Percentiles rank a stretch among this genome's conserved stretches.
Conservation (phyloP, 129 eudicot genomes). For the Silybum marianum region DNA sequence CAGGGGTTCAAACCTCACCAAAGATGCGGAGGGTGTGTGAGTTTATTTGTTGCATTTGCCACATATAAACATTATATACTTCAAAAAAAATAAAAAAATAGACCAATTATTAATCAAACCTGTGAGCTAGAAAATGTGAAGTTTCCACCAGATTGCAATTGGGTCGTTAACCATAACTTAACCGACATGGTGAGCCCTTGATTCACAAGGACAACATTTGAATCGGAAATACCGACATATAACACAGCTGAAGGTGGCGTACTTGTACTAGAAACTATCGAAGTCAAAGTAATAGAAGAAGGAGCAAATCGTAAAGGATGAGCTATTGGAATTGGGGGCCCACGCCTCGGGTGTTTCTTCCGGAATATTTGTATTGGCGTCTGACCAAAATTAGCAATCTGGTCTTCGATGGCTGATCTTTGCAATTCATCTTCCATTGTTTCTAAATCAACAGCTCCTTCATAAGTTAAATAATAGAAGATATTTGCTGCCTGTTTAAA, state of each 20-base stretch:
- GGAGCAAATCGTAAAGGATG: slow-evolving; percentile 96
- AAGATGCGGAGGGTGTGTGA: too few species aligned
- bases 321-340: slow-evolving; percentile 99
- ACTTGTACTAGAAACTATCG: slow-evolving; percentile 61
- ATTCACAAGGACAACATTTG: slow-evolving; percentile 66
- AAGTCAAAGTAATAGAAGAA: slow-evolving; percentile 77
- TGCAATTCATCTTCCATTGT: slow-evolving; percentile 96
- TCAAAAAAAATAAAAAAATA: not conserved
- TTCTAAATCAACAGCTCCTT: slow-evolving; percentile 95
- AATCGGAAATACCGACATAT: slow-evolving; percentile 67
- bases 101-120: slow-evolving; percentile 42
- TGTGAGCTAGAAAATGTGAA: slow-evolving; percentile 95
- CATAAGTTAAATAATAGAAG: slow-evolving; percentile 90
- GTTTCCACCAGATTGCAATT: slow-evolving; percentile 96
- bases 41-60: too few species aligned
- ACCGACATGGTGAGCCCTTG: slow-evolving; percentile 81
- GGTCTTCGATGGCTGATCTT: slow-evolving; percentile 97
- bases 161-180: slow-evolving; percentile 94
- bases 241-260: slow-evolving; percentile 62
- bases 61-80: too few species aligned
- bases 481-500: slow-evolving; percentile 85
- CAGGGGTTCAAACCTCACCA: too few species aligned
- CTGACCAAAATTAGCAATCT: slow-evolving; percentile 98
- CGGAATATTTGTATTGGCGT: slow-evolving; percentile 94
- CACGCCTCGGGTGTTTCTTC: slow-evolving; percentile 95